Percentiles rank a stretch among this genome's conserved stretches.
Conservation (phyloP, 2,329 filamentous ascomycete species). For the Fusarium robinianum region DNA sequence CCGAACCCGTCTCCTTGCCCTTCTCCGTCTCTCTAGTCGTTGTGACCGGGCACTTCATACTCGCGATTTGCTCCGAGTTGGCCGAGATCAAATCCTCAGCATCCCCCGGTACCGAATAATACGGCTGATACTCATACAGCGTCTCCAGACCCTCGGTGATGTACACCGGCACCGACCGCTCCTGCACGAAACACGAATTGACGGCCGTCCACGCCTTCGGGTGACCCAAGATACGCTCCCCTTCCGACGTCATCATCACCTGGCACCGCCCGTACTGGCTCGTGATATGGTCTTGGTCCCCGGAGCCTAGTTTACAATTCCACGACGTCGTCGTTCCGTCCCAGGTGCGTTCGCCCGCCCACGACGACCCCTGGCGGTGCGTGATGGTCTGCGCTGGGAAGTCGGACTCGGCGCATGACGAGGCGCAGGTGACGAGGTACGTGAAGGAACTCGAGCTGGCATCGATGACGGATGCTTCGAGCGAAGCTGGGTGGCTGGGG, state of each 20-base stretch:
- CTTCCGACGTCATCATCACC: background rate
- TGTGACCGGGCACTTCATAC: background rate
- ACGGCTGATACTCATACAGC: background rate
- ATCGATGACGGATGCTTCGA: conserved; percentile 14
- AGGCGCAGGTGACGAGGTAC: conserved; percentile 22
- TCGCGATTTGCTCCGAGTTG: background rate
- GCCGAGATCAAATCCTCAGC: conserved; percentile 1
- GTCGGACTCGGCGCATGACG: conserved; percentile 17
- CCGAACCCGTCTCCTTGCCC: background rate
- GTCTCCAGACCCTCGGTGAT: conserved; percentile 9
- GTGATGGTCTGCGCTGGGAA: conserved; percentile 25
- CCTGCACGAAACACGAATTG: conserved; percentile 9
- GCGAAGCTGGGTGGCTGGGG: conserved; percentile 16
- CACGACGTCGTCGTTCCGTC: conserved; percentile 13
- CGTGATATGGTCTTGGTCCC: conserved; percentile 4
- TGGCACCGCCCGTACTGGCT: conserved; percentile 11
- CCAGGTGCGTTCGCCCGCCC: conserved; percentile 18
- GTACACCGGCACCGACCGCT: conserved; percentile 5
- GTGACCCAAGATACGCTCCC: background rate
- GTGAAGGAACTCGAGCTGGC: background rate
- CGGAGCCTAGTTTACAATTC: conserved; percentile 13
- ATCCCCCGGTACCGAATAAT: background rate
- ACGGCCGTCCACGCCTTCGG: conserved; percentile 11
- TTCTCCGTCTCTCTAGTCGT: background rate
- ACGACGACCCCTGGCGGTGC: conserved; percentile 17